phyloP scores from a whole-genome alignment of 176 grass and related monocot genomes.

The Thalia dealbata region DNA sequence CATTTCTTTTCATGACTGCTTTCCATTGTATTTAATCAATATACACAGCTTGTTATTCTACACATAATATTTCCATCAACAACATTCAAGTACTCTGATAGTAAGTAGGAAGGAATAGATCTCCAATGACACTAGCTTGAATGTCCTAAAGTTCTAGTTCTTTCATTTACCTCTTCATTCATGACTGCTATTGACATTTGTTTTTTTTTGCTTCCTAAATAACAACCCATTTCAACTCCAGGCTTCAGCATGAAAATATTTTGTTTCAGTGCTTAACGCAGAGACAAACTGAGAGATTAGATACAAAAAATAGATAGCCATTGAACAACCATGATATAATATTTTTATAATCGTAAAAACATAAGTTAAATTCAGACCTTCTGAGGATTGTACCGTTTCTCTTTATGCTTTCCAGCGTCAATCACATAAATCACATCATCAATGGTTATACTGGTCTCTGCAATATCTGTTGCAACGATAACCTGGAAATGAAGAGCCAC shows the following conservation, averaged over 20 bases:
- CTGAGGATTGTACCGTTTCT: conserved; percentile 89
- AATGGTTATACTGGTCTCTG: conserved; percentile 98
- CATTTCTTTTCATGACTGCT: background rate
- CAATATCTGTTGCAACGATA: conserved; percentile 97
- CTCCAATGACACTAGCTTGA: background rate
- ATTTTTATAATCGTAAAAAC: background rate
- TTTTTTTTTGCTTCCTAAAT: background rate
- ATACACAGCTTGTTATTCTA: no score
- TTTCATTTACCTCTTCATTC: background rate
- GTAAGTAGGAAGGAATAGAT: background rate
- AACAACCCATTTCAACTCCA: background rate
- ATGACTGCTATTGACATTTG: background rate
- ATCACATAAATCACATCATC: conserved; percentile 95
- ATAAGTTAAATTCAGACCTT: conserved; percentile 36
- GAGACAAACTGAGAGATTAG: background rate
- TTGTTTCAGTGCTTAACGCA: background rate
- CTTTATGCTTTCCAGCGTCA: conserved; percentile 93
- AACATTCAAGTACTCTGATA: background rate
- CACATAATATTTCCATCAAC: background rate
- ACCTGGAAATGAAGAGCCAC: conserved; percentile 41
- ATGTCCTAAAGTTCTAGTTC: background rate
- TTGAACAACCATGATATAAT: background rate
- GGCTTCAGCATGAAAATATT: background rate
- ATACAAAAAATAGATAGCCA: background rate
- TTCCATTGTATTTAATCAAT: no score